These are phyloP conservation scores for Rhodotorula sp. DNA, from an alignment of 1,284 basidiomycete species.

Conservation along the genomic window DNA sequence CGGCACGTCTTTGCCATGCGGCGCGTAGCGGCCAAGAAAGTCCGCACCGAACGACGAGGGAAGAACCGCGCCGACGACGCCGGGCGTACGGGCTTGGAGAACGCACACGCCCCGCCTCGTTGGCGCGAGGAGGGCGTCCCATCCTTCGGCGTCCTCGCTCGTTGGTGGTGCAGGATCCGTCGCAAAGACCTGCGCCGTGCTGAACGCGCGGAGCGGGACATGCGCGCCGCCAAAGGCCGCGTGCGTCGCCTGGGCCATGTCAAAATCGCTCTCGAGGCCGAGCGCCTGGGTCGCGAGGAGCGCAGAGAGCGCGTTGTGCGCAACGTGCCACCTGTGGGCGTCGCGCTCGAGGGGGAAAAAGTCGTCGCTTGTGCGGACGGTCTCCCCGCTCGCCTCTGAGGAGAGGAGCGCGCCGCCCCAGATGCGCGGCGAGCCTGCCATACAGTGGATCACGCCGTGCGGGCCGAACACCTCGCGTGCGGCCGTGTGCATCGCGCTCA, in stretches of 20 bases:
- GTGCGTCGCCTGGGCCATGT: conserved; percentile 46
- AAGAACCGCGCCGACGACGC: conserved; percentile 14
- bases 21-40: conserved; percentile 14
- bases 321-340: conserved; percentile 48
- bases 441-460: conserved; percentile 45
- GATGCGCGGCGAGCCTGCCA: conserved; percentile 42
- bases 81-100: conserved; percentile 24
- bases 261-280: conserved; percentile 44
- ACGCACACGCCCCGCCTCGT: conserved; percentile 16
- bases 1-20: neutral
- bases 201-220: conserved; percentile 46
- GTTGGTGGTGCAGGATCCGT: neutral
- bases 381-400: conserved; percentile 3
- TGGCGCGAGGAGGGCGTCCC: conserved; percentile 15
- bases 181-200: conserved; percentile 30
- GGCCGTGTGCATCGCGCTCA: conserved; percentile 37
- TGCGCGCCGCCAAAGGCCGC: conserved; percentile 38
- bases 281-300: conserved; percentile 35
- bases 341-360: conserved; percentile 46
- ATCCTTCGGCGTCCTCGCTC: neutral
- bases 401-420: conserved; percentile 29
- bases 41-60: conserved; percentile 30
- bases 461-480: conserved; percentile 44
- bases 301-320: conserved; percentile 42
- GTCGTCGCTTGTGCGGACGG: conserved; percentile 44